Conservation (phyloP, 1,139 yeast species). For the Yamadazyma siamensis region DNA sequence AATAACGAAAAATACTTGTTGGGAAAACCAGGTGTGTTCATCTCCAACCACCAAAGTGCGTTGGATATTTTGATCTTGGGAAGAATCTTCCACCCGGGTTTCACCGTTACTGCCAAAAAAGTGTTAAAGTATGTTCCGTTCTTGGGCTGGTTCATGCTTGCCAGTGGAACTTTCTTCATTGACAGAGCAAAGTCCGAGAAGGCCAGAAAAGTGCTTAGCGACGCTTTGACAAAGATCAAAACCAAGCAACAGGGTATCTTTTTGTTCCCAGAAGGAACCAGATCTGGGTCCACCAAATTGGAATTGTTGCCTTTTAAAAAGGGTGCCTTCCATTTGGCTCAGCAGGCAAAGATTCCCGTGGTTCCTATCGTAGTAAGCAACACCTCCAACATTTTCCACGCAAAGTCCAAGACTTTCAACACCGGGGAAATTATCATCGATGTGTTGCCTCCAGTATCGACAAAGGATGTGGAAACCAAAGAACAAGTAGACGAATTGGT, state of each 20-base stretch:
- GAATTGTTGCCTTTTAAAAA: slow-evolving; percentile 84
- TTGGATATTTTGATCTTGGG: slow-evolving; percentile 81
- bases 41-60: slow-evolving; percentile 91
- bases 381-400: slow-evolving; percentile 69
- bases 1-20: slow-evolving; percentile 51
- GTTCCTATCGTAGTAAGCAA: slow-evolving; percentile 87
- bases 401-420: slow-evolving; percentile 54
- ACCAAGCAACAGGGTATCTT: slow-evolving; percentile 65
- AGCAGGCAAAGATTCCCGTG: slow-evolving; percentile 84
- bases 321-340: slow-evolving; percentile 97
- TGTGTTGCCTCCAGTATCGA: slow-evolving; percentile 66
- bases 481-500: slow-evolving; percentile 56
- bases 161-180: slow-evolving; percentile 87
- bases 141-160: slow-evolving; percentile 91
- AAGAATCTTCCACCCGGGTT: slow-evolving; percentile 78
- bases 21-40: slow-evolving; percentile 75
- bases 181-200: slow-evolving; percentile 78
- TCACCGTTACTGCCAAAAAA: slow-evolving; percentile 90
- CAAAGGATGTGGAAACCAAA: slow-evolving; percentile 50
- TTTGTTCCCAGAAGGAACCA: slow-evolving; percentile 94
- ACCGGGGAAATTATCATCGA: slow-evolving; percentile 60
- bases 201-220: slow-evolving; percentile 70
- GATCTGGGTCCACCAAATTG: slow-evolving; percentile 70
- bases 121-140: slow-evolving; percentile 85
- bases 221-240: slow-evolving; percentile 63